A percentile compares a stretch with the other conserved stretches of the same genome.
Conservation (phyloP, 345 rosid species). For the Gossypium sturtianum region DNA sequence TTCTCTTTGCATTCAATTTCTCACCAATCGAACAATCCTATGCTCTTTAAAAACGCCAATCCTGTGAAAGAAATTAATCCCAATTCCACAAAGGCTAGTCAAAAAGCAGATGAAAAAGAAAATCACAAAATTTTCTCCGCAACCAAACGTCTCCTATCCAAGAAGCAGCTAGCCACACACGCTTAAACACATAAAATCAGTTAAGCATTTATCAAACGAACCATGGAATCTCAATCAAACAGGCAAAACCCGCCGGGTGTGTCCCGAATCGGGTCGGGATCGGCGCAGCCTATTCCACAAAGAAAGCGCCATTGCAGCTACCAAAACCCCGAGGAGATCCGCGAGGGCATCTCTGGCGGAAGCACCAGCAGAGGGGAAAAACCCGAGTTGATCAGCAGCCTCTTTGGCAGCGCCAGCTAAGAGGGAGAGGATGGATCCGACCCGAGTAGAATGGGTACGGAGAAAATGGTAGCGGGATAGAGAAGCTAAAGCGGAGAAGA, state of each 20-base stretch:
- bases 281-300: constrained; percentile 18
- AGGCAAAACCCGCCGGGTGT: constrained; percentile 41
- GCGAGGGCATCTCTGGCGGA: constrained; percentile 76
- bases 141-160: background rate
- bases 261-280: constrained; percentile 23
- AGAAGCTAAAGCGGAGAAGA: background rate
- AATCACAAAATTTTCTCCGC: background rate
- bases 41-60: background rate
- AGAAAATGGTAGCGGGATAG: constrained; percentile 36
- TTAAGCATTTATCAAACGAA: background rate
- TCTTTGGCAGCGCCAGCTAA: constrained; percentile 82
- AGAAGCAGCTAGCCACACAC: background rate
- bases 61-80: background rate
- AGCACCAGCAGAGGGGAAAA: constrained; percentile 84
- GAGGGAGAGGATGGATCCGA: constrained; percentile 74
- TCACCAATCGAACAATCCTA: constrained; percentile 5
- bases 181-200: background rate
- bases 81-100: background rate
- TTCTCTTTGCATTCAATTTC: constrained; percentile 1
- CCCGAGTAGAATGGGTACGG: constrained; percentile 45
- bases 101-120: background rate
- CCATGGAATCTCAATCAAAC: constrained; percentile 28
- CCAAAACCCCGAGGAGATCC: constrained; percentile 57
- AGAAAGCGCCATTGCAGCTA: constrained; percentile 46
- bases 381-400: constrained; percentile 73